Evolutionary conservation across 2,329 filamentous ascomycete genomes (phyloP).

Genomic region (Scedosporium dehoogii): DNA sequence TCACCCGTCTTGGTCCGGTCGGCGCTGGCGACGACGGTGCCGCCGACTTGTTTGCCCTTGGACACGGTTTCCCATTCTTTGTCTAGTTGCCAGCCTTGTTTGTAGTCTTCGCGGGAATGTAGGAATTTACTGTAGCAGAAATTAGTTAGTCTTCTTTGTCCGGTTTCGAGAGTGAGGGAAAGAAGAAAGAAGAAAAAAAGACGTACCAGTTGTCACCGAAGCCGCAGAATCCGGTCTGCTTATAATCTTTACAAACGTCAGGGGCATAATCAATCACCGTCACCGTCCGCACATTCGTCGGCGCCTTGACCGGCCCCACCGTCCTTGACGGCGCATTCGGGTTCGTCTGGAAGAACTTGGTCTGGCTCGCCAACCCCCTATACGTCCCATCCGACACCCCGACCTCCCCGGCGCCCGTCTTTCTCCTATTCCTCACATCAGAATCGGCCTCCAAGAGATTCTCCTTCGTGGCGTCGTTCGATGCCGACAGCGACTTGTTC

Average conservation of each 20-base stretch:
- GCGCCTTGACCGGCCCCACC: constrained; percentile 75
- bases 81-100: constrained; percentile 93
- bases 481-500: constrained; percentile 49
- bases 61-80: constrained; percentile 83
- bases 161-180: neutral
- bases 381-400: constrained; percentile 47
- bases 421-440: constrained; percentile 31
- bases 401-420: neutral
- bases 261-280: constrained; percentile 86
- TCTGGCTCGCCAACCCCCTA: constrained; percentile 63
- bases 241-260: constrained; percentile 79
- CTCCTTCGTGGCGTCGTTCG: constrained; percentile 77
- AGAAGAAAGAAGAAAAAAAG: neutral
- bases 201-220: constrained; percentile 53
- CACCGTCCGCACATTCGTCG: constrained; percentile 82
- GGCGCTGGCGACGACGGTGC: constrained; percentile 52
- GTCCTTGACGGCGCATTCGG: constrained; percentile 44
- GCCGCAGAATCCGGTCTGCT: constrained; percentile 48
- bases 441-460: constrained; percentile 31
- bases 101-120: constrained; percentile 68
- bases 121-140: constrained; percentile 48
- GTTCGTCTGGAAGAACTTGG: constrained; percentile 71
- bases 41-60: constrained; percentile 53
- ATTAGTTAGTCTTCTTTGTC: neutral
- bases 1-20: constrained; percentile 27